These are phyloP conservation scores for Aspergillus intermedius DNA, from an alignment of 2,329 filamentous ascomycete species.

Conservation along the genomic window DNA sequence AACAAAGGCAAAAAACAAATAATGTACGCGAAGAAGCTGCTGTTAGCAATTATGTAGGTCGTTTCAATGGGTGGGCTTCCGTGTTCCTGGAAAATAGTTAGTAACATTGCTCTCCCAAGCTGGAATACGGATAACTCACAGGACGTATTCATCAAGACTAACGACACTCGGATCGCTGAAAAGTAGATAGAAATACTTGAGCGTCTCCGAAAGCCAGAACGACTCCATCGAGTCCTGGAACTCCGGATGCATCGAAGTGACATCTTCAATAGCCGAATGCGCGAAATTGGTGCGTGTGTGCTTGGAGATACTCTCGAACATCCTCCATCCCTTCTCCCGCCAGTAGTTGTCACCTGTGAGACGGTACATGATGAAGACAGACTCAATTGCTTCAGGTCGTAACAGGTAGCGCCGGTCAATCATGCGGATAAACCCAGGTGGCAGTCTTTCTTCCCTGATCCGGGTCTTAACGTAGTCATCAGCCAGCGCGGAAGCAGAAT, in stretches of 20 bases:
- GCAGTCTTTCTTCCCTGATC: conserved; percentile 39
- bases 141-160: conserved; percentile 42
- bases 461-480: conserved; percentile 33
- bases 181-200: conserved; percentile 44
- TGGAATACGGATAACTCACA: conserved; percentile 27
- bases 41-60: conserved; percentile 10
- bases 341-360: conserved; percentile 61
- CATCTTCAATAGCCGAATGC: conserved; percentile 60
- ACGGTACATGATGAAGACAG: conserved; percentile 70
- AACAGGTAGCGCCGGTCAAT: conserved; percentile 34
- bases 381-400: conserved; percentile 70
- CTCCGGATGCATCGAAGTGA: conserved; percentile 45
- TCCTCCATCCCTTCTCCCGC: conserved; percentile 65
- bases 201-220: conserved; percentile 58
- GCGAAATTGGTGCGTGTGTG: conserved; percentile 57
- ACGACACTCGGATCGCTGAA: conserved; percentile 40
- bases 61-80: conserved; percentile 22
- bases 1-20: neutral
- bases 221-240: conserved; percentile 63
- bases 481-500: conserved; percentile 27
- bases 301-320: conserved; percentile 61
- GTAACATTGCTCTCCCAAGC: neutral
- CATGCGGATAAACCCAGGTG: conserved; percentile 37
- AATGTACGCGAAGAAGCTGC: neutral
- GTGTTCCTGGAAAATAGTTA: conserved; percentile 10